Conservation (phyloP, 768 basidiomycete species). For the Rhodotorula graminis region DNA sequence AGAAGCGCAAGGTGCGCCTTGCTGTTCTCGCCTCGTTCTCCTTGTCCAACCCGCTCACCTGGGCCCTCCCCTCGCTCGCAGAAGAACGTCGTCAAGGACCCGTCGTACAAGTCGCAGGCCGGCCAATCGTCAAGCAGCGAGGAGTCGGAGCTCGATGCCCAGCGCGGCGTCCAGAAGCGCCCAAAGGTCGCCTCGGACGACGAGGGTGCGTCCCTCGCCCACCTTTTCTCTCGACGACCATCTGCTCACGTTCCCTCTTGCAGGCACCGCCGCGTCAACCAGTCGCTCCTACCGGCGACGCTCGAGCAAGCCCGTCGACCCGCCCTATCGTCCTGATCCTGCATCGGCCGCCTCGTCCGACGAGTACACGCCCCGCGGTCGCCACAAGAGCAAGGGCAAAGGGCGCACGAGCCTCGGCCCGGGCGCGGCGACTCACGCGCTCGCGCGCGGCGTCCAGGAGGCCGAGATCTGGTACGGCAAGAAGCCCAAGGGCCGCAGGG, state of each 20-base stretch:
- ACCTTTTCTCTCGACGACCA: background rate
- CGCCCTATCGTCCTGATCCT: conserved; percentile 5
- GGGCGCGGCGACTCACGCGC: background rate
- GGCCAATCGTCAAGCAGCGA: conserved; percentile 27
- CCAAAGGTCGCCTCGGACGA: conserved; percentile 15
- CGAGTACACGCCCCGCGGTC: background rate
- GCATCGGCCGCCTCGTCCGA: conserved; percentile 13
- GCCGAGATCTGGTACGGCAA: conserved; percentile 35
- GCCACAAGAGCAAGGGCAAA: conserved; percentile 32
- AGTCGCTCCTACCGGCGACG: conserved; percentile 12
- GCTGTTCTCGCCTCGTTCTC: background rate
- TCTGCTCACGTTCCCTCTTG: too few species aligned
- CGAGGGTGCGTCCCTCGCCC: background rate
- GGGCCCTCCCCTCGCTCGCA: background rate
- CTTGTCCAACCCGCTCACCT: background rate
- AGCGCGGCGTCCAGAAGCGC: conserved; percentile 18
- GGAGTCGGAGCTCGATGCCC: conserved; percentile 11
- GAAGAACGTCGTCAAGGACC: conserved; percentile 19
- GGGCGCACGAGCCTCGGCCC: background rate
- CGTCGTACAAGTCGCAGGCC: background rate
- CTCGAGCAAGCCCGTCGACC: conserved; percentile 16
- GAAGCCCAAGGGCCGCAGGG: conserved; percentile 24
- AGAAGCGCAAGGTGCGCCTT: conserved; percentile 32
- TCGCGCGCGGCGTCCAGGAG: conserved; percentile 29
- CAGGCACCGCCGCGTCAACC: background rate